phyloP scores from a whole-genome alignment of 2,329 filamentous ascomycete species.

The Fusarium veterinarium region DNA sequence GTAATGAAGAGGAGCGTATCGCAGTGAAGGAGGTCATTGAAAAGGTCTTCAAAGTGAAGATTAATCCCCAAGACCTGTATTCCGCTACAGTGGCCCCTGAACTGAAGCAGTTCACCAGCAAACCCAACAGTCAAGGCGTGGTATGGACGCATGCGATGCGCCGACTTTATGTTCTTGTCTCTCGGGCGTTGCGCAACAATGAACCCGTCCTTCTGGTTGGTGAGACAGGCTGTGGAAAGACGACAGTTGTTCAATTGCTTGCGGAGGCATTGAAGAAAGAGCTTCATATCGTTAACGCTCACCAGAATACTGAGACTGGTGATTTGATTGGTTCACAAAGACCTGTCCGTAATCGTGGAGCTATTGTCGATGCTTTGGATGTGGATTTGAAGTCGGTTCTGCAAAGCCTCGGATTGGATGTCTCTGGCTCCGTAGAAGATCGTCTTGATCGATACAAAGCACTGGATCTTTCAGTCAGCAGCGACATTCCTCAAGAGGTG shows the following conservation, averaged over 20 bases:
- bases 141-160: constrained; percentile 98
- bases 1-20: constrained; percentile 86
- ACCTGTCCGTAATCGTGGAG: constrained; percentile 85
- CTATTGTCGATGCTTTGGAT: constrained; percentile 73
- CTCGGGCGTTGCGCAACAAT: constrained; percentile 85
- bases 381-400: constrained; percentile 68
- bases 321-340: constrained; percentile 96
- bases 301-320: constrained; percentile 97
- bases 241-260: constrained; percentile 92
- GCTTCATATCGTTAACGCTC: constrained; percentile 92
- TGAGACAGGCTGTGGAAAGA: constrained; percentile 98
- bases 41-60: constrained; percentile 85
- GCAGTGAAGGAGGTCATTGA: constrained; percentile 92
- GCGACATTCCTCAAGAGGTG: constrained; percentile 62
- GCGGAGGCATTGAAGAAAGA: constrained; percentile 82
- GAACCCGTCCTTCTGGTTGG: constrained; percentile 95
- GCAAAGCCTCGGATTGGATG: constrained; percentile 53
- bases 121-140: constrained; percentile 70
- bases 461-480: constrained; percentile 59
- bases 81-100: constrained; percentile 67
- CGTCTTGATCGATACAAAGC: constrained; percentile 68
- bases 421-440: constrained; percentile 60
- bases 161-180: constrained; percentile 89
- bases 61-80: constrained; percentile 82
- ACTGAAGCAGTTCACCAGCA: constrained; percentile 60